Base-by-base conservation (phyloP, 306 rosid species). In the Cucurbita pepo region DNA sequence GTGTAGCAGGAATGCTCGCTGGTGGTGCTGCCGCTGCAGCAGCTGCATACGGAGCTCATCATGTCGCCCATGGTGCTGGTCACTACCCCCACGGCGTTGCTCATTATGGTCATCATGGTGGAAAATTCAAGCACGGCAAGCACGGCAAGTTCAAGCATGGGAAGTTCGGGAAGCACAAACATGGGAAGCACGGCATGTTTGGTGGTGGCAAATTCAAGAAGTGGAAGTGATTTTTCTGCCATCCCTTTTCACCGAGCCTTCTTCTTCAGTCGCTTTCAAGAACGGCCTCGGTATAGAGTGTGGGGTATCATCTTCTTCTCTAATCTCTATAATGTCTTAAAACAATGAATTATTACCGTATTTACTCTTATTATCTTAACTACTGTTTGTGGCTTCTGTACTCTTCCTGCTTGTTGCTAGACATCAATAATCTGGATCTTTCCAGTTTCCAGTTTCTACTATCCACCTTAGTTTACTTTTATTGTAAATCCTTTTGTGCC, bases 1-100 rank as follows among this genome's bases (percentile, higher is more conserved):
- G 96, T 9, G 40, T 80, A 30, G 96, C 88, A 25, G 74, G 74
- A 72, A 0, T 94, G 75, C 74, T 94, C 16, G 91, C 96, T 0
- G 96, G 95, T 5, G 98, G 98, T 72, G 97, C 96, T 6, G 97
- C 86, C 0, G 98, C 93, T 5, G 94, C 91, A 0, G 96, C 93
- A 0, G 96, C 96, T 44, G 90, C 98, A 30, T 86, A 71, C 6
- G 98, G 97, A 0, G 86, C 86, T 56, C 92, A 87, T 63, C 67
- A 81, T 0, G 8, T 81, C 16, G 60, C 50, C 50, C 78, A 75
- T 12, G 40, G 71, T 8, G 48, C 65, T 7, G 54, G 54, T 13
- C 72, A 66, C 22, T 25, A 10, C 52, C 72, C 54, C 54, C 55
- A 22, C 8, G 73, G 56, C 1, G 73, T 2, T 69, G 57, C 37